Percentiles rank a stretch among this genome's conserved stretches.
Evolutionary conservation across 2,329 filamentous ascomycete species (phyloP).

Genomic region (Aspergillus thermomutatus): DNA sequence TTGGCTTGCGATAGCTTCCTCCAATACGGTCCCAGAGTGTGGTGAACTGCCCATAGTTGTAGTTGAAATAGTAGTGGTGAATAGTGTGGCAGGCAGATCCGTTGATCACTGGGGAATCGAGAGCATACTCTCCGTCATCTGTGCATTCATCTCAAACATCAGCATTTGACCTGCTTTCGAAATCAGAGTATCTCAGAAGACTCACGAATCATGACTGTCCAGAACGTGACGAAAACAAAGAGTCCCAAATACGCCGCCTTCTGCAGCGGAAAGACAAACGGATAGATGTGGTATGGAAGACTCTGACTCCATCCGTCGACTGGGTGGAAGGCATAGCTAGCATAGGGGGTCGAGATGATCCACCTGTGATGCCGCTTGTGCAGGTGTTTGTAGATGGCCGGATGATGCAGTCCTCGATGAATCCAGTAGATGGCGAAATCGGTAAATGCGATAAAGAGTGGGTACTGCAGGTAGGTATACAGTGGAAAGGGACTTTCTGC

Average conservation of each 20-base stretch:
- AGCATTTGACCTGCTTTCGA: not conserved
- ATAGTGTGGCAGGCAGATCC: constrained; percentile 93
- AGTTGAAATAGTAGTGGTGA: constrained; percentile 85
- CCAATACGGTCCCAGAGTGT: constrained; percentile 88
- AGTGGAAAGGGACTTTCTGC: constrained; percentile 68
- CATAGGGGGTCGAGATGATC: constrained; percentile 95
- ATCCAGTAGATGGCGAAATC: constrained; percentile 89
- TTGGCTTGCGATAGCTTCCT: constrained; percentile 52
- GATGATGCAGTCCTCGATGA: constrained; percentile 78
- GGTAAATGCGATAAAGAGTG: constrained; percentile 81
- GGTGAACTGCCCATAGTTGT: constrained; percentile 94
- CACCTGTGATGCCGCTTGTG: constrained; percentile 99
- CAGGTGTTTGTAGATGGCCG: constrained; percentile 73
- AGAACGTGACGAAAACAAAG: constrained; percentile 90
- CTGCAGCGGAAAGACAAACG: constrained; percentile 85
- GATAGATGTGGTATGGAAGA: constrained; percentile 87
- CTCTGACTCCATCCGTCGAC: constrained; percentile 85
- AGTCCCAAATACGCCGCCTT: constrained; percentile 82
- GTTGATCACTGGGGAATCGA: constrained; percentile 82
- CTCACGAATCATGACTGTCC: constrained; percentile 80
- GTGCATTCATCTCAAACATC: not conserved
- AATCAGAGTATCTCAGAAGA: not conserved
- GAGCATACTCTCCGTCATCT: constrained; percentile 87
- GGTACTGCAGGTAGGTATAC: constrained; percentile 81
- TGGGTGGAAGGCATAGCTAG: constrained; percentile 91